phyloP scores from a whole-genome alignment of 352 stramenopile species.

The Saprolegnia parasitica region DNA sequence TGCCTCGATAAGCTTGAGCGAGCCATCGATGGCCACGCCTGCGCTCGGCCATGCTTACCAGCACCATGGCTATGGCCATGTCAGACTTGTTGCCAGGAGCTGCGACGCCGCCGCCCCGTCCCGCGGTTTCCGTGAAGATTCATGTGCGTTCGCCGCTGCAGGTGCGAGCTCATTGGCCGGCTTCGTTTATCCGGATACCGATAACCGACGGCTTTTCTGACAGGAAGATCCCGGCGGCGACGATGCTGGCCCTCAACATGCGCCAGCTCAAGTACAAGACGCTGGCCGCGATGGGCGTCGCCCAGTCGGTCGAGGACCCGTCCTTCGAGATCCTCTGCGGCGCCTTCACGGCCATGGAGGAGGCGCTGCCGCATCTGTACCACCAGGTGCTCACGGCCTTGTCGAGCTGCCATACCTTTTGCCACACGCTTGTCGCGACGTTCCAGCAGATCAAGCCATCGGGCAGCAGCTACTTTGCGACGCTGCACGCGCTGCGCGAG shows the following conservation, averaged over 20 bases:
- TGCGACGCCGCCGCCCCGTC: no score
- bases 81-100: no score
- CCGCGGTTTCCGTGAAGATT: background rate
- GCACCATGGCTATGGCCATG: no score
- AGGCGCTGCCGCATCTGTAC: slow-evolving; percentile 18
- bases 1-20: no score
- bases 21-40: no score
- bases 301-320: slow-evolving; percentile 19
- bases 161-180: background rate
- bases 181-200: background rate
- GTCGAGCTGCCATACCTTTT: slow-evolving; percentile 20
- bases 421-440: slow-evolving; percentile 15
- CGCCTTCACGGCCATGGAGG: slow-evolving; percentile 15
- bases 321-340: slow-evolving; percentile 12
- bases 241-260: slow-evolving; percentile 21
- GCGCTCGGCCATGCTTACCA: no score
- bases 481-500: slow-evolving; percentile 29
- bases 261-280: slow-evolving; percentile 27
- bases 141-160: background rate
- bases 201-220: background rate
- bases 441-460: slow-evolving; percentile 9
- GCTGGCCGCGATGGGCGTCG: slow-evolving; percentile 8
- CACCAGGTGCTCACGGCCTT: slow-evolving; percentile 23
- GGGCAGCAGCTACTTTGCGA: slow-evolving; percentile 1
- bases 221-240: background rate